Evolutionary conservation across 2,329 filamentous ascomycete genomes (phyloP).

Genomic region (Colletotrichum sojae): DNA sequence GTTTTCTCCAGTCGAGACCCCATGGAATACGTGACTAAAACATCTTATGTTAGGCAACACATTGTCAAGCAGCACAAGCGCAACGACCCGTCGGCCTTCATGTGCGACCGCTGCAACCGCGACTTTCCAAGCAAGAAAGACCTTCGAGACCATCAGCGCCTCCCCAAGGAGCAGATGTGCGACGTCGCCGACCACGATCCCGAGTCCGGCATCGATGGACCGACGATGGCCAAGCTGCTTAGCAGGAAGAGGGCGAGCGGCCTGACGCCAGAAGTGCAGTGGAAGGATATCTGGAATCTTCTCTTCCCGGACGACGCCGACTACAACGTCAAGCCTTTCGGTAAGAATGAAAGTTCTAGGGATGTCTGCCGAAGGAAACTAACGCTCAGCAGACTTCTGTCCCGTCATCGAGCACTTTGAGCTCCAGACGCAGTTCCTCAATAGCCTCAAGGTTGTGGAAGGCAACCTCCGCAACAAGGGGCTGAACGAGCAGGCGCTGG

Average conservation of each 20-base stretch:
- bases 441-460: conserved; percentile 52
- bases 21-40: neutral
- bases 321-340: conserved; percentile 47
- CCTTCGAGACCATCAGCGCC: conserved; percentile 55
- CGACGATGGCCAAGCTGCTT: conserved; percentile 56
- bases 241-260: conserved; percentile 57
- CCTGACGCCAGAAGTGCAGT: conserved; percentile 55
- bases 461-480: conserved; percentile 54
- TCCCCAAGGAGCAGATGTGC: conserved; percentile 58
- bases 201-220: conserved; percentile 57
- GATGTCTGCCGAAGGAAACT: neutral
- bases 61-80: conserved; percentile 61
- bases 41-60: conserved; percentile 50
- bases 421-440: conserved; percentile 51
- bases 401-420: conserved; percentile 60
- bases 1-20: neutral
- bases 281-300: conserved; percentile 59
- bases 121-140: conserved; percentile 56
- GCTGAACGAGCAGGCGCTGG: conserved; percentile 54
- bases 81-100: conserved; percentile 56
- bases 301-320: conserved; percentile 58
- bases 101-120: conserved; percentile 57
- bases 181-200: conserved; percentile 57
- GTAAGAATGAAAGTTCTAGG: conserved; percentile 41
- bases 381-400: conserved; percentile 50